Conservation (phyloP, 371 early-diverging fungal genomes). For the Syncephalastrum racemosum region DNA sequence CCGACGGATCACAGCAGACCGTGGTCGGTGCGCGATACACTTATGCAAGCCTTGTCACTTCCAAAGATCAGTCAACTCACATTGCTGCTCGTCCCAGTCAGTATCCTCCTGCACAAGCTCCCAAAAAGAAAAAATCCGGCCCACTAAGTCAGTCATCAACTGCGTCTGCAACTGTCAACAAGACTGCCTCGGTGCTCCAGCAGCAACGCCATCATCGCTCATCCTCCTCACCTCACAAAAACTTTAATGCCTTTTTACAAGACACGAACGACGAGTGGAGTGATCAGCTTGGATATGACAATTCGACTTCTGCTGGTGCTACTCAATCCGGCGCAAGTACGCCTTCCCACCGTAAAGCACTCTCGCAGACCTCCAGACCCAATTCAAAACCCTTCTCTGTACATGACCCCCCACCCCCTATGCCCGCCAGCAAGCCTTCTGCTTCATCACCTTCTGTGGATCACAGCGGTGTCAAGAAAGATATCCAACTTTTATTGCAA, state of each 20-base stretch:
- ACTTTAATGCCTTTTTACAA: constrained; percentile 46
- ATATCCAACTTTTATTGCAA: no score
- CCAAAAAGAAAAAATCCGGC: constrained; percentile 13
- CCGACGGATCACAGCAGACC: constrained; percentile 9
- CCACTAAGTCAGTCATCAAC: constrained; percentile 10
- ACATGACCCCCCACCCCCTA: no score
- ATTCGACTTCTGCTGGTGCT: not conserved
- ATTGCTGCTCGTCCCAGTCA: not conserved
- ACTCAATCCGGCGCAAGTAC: not conserved
- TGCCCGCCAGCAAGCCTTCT: no score
- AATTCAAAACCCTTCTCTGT: no score
- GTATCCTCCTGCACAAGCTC: constrained; percentile 1
- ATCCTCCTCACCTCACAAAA: constrained; percentile 39
- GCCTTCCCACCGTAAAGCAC: not conserved
- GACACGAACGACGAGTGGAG: constrained; percentile 60
- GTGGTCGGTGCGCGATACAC: constrained; percentile 47
- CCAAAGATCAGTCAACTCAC: constrained; percentile 4
- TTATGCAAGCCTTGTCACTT: constrained; percentile 38
- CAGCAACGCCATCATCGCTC: constrained; percentile 24
- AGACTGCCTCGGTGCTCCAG: not conserved
- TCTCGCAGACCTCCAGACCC: no score
- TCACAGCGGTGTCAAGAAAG: no score
- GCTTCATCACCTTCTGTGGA: no score
- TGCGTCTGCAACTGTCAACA: constrained; percentile 10
- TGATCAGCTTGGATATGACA: constrained; percentile 33